phyloP scores from a whole-genome alignment of 495 filamentous ascomycete genomes.

The Trichoderma orchidacearum region DNA sequence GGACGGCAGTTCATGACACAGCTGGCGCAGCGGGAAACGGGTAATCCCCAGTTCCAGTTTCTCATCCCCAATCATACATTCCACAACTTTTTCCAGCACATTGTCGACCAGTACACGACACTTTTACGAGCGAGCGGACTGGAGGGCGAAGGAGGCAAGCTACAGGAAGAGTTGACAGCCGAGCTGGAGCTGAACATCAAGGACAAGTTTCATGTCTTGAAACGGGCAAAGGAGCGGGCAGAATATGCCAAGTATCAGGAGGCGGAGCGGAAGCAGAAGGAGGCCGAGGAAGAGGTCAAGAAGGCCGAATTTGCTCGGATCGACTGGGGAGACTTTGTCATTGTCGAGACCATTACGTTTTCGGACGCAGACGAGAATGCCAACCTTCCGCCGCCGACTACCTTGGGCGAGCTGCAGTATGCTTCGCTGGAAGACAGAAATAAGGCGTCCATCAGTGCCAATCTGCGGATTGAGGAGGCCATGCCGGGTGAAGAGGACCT shows the following conservation, averaged over 20 bases:
- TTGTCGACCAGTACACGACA: conserved; percentile 90
- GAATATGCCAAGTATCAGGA: conserved; percentile 80
- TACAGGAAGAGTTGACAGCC: conserved; percentile 52
- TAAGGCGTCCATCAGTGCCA: conserved; percentile 66
- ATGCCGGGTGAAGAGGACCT: conserved; percentile 68
- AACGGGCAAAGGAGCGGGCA: conserved; percentile 67
- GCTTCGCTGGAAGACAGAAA: conserved; percentile 92
- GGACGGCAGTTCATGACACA: conserved; percentile 83
- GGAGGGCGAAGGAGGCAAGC: conserved; percentile 49
- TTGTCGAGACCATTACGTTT: conserved; percentile 93
- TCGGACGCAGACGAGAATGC: conserved; percentile 76
- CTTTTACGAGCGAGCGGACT: conserved; percentile 59
- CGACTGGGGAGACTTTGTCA: conserved; percentile 96
- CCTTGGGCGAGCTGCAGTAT: conserved; percentile 79
- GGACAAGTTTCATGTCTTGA: conserved; percentile 68
- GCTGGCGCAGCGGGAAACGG: conserved; percentile 71
- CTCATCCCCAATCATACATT: conserved; percentile 88
- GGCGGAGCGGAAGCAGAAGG: conserved; percentile 75
- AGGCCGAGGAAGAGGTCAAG: conserved; percentile 78
- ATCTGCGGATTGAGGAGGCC: conserved; percentile 85
- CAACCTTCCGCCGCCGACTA: conserved; percentile 78
- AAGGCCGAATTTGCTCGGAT: conserved; percentile 77
- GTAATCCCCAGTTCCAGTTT: conserved; percentile 96
- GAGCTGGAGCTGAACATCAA: conserved; percentile 65
- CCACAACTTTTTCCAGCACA: conserved; percentile 82